Evolutionary conservation across 75 land plant genomes (phyloP), one percentile per base, ranked within the genome.

Genomic region (Larix kaempferi): DNA sequence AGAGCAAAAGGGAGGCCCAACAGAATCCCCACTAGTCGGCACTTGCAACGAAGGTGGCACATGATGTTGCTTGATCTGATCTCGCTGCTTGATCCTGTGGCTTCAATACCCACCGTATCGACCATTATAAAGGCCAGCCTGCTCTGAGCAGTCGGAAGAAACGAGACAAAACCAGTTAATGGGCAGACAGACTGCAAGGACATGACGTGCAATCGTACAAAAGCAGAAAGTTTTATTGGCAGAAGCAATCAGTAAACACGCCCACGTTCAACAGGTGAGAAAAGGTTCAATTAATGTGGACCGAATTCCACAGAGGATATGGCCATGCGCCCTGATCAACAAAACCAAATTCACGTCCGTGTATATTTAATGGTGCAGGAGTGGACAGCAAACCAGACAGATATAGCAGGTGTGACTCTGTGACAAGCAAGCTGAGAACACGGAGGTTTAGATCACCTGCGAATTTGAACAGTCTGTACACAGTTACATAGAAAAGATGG

Each of bases 1-100:
- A 80, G 33, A 57, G 83, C 83, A 41, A 83, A 83, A 49, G 84
- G 84, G 72, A 83, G 66, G 33, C 84, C 83, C 35, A 83, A 54
- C 19, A 83, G 84, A 64, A 83, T 81, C 17, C 84, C 84, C n/a
- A 83, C 8, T 6, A 84, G 83, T 65, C 77, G 77, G 77, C 84
- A 83, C 44, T 78, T 71, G 26, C 74, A 77, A 16, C 39, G 44
- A 2, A 15, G 13, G 35, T 5, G 6, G 19, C 69, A 65, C 69
- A 65, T 65, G 27, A 29, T 65, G 39, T 19, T 16, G 69, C 16
- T 29, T 37, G 29, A 33, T 29, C 6, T 16, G 19, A 29, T 16
- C 39, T 65, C 69, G 35, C 39, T 65, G 39, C 69, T 65, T 16
- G 35, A 17, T 29, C 29, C 6, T 13, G 54, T 49, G 54, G 54